phyloP scores from a whole-genome alignment of 2,329 filamentous ascomycete species.

The Tolypocladium sp. region DNA sequence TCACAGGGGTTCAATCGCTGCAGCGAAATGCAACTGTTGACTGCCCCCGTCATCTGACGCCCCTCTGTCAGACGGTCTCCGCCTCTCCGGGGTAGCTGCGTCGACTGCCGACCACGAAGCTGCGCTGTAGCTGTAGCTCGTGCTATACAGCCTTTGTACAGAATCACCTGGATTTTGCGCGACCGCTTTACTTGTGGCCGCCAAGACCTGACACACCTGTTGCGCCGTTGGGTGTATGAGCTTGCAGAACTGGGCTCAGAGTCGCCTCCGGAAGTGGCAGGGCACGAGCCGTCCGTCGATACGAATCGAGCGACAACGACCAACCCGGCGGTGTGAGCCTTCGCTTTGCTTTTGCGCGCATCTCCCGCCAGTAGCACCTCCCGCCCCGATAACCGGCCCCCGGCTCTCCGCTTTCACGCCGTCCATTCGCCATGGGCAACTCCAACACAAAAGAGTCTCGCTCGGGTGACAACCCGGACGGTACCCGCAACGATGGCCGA shows the following conservation, averaged over 20 bases:
- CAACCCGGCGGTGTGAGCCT: not conserved
- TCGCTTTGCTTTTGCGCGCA: not conserved
- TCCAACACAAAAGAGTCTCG: slow-evolving; percentile 30
- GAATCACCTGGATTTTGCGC: not conserved
- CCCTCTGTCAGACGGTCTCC: not conserved
- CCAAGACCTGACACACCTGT: not conserved
- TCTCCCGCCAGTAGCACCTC: not conserved
- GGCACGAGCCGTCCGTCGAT: not conserved
- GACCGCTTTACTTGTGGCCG: not conserved
- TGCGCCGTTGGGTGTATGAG: not conserved
- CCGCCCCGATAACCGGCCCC: not conserved
- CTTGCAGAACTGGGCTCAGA: not conserved
- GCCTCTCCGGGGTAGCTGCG: not conserved
- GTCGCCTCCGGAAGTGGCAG: not conserved
- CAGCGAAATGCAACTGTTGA: not conserved
- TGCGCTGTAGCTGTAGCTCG: not conserved
- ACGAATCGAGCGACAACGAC: not conserved
- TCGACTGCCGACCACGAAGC: not conserved
- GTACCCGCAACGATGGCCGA: slow-evolving; percentile 10
- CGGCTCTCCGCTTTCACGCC: not conserved
- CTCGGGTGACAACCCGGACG: slow-evolving; percentile 13
- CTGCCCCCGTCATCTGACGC: not conserved
- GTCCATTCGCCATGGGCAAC: slow-evolving; percentile 24
- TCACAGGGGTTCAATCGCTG: not conserved
- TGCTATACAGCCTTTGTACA: not conserved